Conservation (phyloP, 257 asterid species). For the Gynochthodes officinalis region DNA sequence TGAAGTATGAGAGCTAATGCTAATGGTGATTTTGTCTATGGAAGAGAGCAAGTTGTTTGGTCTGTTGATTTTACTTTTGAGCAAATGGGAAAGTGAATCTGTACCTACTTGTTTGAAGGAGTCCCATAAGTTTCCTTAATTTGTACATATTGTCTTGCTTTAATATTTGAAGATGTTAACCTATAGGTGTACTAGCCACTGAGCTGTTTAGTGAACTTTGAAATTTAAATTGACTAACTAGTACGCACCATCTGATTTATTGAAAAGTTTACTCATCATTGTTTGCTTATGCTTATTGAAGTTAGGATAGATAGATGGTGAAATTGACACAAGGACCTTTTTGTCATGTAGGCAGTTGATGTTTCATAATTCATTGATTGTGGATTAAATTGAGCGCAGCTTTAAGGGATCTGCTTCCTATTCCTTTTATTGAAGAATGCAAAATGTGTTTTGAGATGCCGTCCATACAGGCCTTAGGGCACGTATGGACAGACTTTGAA, state of each 20-base stretch:
- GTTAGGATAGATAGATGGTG: background rate
- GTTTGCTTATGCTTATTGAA: background rate
- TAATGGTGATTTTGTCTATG: background rate
- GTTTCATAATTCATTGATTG: constrained; percentile 18
- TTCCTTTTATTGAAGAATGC: constrained; percentile 52
- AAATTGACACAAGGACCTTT: background rate
- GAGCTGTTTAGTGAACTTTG: too few species aligned
- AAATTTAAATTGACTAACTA: too few species aligned
- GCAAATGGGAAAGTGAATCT: background rate
- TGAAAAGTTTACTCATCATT: background rate
- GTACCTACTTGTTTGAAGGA: background rate
- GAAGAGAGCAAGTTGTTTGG: background rate
- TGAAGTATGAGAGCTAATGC: background rate
- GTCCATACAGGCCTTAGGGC: too few species aligned
- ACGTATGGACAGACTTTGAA: too few species aligned
- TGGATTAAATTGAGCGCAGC: constrained; percentile 31
- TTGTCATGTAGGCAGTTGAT: constrained; percentile 11
- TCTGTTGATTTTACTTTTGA: background rate
- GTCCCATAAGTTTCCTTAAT: too few species aligned
- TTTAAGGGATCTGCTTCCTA: constrained; percentile 21
- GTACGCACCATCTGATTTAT: background rate
- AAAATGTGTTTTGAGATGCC: too few species aligned
- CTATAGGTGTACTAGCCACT: too few species aligned
- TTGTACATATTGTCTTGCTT: background rate
- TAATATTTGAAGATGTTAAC: background rate